phyloP scores from a whole-genome alignment of 176 grass and related monocot species.

The Juncus inflexus region DNA sequence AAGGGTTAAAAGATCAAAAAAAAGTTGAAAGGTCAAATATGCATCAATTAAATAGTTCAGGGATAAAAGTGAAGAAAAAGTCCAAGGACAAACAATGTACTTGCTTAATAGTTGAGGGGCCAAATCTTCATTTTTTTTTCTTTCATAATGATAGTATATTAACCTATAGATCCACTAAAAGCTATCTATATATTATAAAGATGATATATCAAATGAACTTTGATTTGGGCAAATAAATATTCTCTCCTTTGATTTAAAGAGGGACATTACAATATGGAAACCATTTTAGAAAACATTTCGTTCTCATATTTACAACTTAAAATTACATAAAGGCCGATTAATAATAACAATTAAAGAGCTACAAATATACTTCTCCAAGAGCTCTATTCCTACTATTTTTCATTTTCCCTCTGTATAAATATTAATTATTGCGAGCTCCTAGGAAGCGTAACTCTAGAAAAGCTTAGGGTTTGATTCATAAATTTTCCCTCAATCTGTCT shows the following conservation, averaged over 20 bases:
- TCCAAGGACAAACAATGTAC: too few relatives aligned
- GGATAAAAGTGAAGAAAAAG: too few relatives aligned
- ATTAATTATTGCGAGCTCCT: conserved; percentile 16
- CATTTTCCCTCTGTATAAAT: too few relatives aligned
- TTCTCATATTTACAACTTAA: conserved; percentile 26
- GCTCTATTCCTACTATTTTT: conserved; percentile 13
- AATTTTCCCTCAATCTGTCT: background rate
- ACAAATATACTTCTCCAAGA: conserved; percentile 32
- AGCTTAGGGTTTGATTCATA: conserved; percentile 22
- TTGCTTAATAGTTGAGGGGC: too few relatives aligned
- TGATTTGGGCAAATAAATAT: background rate
- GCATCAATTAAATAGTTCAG: too few relatives aligned
- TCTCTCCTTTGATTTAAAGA: conserved; percentile 20
- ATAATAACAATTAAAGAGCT: conserved; percentile 9
- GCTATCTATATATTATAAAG: too few relatives aligned
- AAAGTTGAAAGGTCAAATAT: too few relatives aligned
- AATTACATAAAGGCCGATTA: conserved; percentile 1
- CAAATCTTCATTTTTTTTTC: too few relatives aligned
- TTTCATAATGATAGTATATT: too few relatives aligned
- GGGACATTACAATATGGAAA: background rate
- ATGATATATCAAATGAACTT: too few relatives aligned
- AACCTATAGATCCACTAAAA: too few relatives aligned
- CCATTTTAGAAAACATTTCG: background rate
- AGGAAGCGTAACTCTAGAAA: conserved; percentile 28
- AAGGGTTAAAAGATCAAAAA: too few relatives aligned